Conservation (phyloP, 257 asterid genomes). For the Catharanthus roseus region DNA sequence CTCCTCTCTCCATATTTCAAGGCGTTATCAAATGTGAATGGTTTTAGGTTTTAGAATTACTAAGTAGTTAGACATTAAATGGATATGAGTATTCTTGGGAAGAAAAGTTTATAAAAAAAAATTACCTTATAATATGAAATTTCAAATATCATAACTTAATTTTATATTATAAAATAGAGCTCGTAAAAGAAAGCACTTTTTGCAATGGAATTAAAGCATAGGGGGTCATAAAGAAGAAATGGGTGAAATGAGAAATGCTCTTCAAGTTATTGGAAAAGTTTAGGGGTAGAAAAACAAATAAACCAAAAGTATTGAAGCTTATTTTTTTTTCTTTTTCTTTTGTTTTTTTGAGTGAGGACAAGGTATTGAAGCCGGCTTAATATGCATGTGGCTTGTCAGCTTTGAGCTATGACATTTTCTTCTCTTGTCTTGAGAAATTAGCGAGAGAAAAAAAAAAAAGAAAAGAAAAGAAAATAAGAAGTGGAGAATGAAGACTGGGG, state of each 20-base stretch:
- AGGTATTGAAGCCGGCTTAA: no score
- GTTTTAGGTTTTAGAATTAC: no score
- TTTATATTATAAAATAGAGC: no score
- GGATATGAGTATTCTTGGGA: no score
- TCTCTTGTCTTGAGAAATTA: neutral
- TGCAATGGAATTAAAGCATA: slow-evolving; percentile 8
- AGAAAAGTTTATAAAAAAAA: no score
- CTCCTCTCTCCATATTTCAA: no score
- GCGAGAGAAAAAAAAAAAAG: neutral
- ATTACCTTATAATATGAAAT: no score
- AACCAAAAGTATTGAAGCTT: neutral
- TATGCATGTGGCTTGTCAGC: neutral
- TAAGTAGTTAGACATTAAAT: no score
- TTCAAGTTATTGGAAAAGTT: slow-evolving; percentile 14
- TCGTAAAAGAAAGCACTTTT: slow-evolving; percentile 11
- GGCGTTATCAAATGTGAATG: no score
- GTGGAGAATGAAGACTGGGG: neutral
- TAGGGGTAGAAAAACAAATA: slow-evolving; percentile 1
- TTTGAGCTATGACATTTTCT: neutral
- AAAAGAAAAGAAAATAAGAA: neutral
- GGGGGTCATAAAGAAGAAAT: slow-evolving; percentile 6
- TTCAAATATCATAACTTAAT: no score
- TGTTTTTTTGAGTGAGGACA: no score
- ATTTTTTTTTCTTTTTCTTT: no score
- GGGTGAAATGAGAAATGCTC: slow-evolving; percentile 5